Percentiles rank a stretch among this genome's conserved stretches.
These are phyloP conservation scores for Neurospora sp. DNA, from an alignment of 495 filamentous ascomycete species.

Conservation along the genomic window DNA sequence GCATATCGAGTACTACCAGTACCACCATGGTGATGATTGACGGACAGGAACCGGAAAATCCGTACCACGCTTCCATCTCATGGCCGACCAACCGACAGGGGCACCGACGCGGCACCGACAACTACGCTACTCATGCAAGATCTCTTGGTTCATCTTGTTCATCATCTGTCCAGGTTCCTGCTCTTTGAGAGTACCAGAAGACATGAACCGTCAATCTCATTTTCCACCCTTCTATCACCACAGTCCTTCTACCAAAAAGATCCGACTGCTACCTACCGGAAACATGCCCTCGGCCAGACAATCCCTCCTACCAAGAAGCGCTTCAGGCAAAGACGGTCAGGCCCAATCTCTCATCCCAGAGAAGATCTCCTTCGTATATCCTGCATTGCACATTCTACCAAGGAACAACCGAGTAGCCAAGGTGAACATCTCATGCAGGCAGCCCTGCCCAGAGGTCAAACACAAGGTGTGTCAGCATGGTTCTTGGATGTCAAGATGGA, in stretches of 20 bases:
- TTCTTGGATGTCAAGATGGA: neutral
- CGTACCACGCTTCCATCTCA: neutral
- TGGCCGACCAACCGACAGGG: neutral
- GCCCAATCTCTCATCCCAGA: neutral
- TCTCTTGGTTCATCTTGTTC: neutral
- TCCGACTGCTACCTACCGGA: neutral
- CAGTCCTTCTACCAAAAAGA: neutral
- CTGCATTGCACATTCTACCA: neutral
- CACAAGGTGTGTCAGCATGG: neutral
- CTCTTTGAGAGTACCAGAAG: neutral
- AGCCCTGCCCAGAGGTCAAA: neutral
- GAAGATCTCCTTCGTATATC: neutral
- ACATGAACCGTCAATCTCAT: neutral
- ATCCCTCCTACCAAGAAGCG: neutral
- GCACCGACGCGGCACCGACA: neutral
- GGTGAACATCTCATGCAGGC: neutral
- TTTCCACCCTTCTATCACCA: neutral
- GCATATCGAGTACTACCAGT: neutral
- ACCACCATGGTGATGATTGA: neutral
- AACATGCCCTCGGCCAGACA: neutral
- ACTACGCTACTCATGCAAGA: neutral
- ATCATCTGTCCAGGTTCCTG: neutral
- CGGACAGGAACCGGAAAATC: neutral
- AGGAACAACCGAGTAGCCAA: neutral
- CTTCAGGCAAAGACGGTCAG: neutral